Evolutionary conservation across 768 basidiomycete species (phyloP), one percentile per base, ranked within the genome.

Genomic region (Hericium alpestre): DNA sequence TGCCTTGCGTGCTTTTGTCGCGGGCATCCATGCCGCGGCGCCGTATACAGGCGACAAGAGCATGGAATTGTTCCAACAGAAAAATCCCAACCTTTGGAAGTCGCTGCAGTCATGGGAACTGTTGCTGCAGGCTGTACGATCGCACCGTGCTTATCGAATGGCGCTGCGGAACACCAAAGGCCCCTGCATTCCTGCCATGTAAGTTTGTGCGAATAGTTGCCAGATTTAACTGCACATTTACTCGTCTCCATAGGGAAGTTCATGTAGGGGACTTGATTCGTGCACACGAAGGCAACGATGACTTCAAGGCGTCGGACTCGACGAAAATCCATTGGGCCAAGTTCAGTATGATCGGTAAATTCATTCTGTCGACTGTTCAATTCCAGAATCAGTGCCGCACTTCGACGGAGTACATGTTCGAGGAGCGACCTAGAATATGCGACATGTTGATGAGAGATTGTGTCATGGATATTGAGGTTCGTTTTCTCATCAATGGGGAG

Each of bases 271-370:
- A 95, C 67, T 76, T 97, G 51, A 86, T 93, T 49, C 84, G 84
- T 59, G 81, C 92, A 8, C 86, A 96, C 61, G 90, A 91, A 71
- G 87, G 84, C 57, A 93, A 95, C 59, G 75, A 76, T 2, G 90
- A 94, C 63, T 77, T 81, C 60, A 80, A 81, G 60, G 73, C 82
- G 7, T 73, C 78, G 20, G 86, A 90, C 64, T 75, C 82, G 3
- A 73, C 69, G 41, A 83, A 83, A 66, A 88, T 97, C 55, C 93
- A 97, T 65, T 98, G 95, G 95, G 90, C 86, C 25, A 98, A 98
- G 71, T 96, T 89, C 71, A 87, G 86, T 62, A 86, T 92, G 80
- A 87, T 97, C 74, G 93, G 87, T 32, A 79, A 84, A 58, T 92
- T 93, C 64, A 83, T 95, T 56, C 79, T 81, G 53, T 83, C 79